Conservation (phyloP, 805 yeast species). For the Kuraishia molischiana region DNA sequence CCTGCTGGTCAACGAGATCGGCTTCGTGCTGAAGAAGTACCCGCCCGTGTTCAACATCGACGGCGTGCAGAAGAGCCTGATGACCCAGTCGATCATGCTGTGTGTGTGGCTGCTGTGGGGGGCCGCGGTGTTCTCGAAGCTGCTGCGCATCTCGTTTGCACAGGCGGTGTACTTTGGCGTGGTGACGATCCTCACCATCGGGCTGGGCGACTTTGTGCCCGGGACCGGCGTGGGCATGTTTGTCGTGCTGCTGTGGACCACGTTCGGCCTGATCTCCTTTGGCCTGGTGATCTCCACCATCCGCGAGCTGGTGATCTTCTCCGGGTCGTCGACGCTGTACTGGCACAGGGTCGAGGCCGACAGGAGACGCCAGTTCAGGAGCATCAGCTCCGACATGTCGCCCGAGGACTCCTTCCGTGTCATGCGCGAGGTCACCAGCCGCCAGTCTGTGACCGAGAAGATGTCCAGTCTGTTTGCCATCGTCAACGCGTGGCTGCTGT, state of each 20-base stretch:
- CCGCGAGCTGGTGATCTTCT: slow-evolving; percentile 49
- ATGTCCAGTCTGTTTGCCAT: slow-evolving; percentile 28
- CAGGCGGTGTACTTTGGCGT: slow-evolving; percentile 64
- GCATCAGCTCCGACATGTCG: slow-evolving; percentile 15
- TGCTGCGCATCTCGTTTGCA: slow-evolving; percentile 44
- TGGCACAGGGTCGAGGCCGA: slow-evolving; percentile 54
- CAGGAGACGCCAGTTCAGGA: slow-evolving; percentile 26
- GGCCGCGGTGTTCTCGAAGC: slow-evolving; percentile 41
- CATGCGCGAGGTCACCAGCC: slow-evolving; percentile 42
- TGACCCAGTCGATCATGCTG: slow-evolving; percentile 58
- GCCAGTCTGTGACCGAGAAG: slow-evolving; percentile 28
- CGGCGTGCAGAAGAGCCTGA: slow-evolving; percentile 59
- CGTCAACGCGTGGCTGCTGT: slow-evolving; percentile 34
- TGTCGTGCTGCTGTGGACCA: slow-evolving; percentile 50
- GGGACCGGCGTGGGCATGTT: slow-evolving; percentile 41
- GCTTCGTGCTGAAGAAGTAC: slow-evolving; percentile 48
- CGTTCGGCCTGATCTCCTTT: slow-evolving; percentile 60
- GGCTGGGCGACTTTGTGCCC: slow-evolving; percentile 70
- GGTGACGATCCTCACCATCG: slow-evolving; percentile 70
- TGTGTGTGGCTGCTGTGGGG: slow-evolving; percentile 70
- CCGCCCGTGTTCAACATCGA: slow-evolving; percentile 64
- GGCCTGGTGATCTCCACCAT: slow-evolving; percentile 70
- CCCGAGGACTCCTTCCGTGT: slow-evolving; percentile 40
- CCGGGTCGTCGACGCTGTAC: slow-evolving; percentile 51
- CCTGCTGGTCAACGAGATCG: slow-evolving; percentile 48